phyloP scores from a whole-genome alignment of 2,329 filamentous ascomycete species.

The Sclerotinia borealis region DNA sequence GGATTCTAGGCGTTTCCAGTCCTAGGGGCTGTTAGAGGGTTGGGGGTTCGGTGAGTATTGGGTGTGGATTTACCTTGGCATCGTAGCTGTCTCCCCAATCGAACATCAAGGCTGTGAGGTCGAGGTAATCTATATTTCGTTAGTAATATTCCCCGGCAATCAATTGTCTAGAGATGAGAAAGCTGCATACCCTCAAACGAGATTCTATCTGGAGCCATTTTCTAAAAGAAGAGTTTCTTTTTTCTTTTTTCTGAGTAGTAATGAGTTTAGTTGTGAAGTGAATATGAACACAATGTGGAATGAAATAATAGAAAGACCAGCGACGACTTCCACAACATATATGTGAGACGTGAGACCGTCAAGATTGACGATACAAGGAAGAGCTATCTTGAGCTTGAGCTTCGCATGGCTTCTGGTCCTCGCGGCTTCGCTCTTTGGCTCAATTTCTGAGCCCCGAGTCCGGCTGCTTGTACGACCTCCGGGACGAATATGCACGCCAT shows the following conservation, averaged over 20 bases:
- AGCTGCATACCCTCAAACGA: slow-evolving; percentile 12
- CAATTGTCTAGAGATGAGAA: not conserved
- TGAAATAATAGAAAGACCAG: not conserved
- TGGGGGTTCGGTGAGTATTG: not conserved
- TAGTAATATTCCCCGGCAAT: not conserved
- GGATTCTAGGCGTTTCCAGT: slow-evolving; percentile 24
- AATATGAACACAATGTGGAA: not conserved
- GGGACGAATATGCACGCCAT: slow-evolving; percentile 5
- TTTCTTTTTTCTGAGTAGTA: not conserved
- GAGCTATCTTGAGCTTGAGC: not conserved
- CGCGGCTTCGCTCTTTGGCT: slow-evolving; percentile 2
- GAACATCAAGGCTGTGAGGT: slow-evolving; percentile 44
- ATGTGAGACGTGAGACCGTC: not conserved
- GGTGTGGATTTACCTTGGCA: slow-evolving; percentile 39
- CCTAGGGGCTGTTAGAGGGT: slow-evolving; percentile 15
- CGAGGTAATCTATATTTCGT: slow-evolving; percentile 41
- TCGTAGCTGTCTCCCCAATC: slow-evolving; percentile 63
- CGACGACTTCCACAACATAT: slow-evolving; percentile 2
- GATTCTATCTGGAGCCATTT: not conserved
- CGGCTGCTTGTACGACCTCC: slow-evolving; percentile 6
- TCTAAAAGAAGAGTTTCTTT: not conserved
- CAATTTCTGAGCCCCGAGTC: slow-evolving; percentile 2
- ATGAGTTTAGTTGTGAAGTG: too few species aligned
- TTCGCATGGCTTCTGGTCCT: not conserved
- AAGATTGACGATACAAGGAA: not conserved